These are phyloP conservation scores for Talaromyces verruculosus DNA, from an alignment of 2,329 filamentous ascomycete genomes.

Conservation along the genomic window DNA sequence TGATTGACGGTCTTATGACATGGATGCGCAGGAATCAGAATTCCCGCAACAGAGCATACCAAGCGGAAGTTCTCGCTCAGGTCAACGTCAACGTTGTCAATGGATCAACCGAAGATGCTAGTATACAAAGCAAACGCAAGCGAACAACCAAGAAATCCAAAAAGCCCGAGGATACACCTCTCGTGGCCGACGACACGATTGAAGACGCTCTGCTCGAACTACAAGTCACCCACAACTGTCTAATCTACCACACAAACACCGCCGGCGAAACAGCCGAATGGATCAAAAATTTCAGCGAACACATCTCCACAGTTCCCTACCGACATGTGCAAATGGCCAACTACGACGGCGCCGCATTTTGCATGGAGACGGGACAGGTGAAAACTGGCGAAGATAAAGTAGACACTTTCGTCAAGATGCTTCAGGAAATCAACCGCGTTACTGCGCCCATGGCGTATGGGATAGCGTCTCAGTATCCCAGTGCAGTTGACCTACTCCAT, in stretches of 20 bases:
- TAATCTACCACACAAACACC: conserved; percentile 68
- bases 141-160: conserved; percentile 31
- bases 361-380: conserved; percentile 77
- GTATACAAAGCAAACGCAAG: conserved; percentile 27
- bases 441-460: conserved; percentile 72
- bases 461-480: conserved; percentile 61
- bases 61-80: conserved; percentile 60
- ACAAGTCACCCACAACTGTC: conserved; percentile 64
- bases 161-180: conserved; percentile 46
- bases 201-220: conserved; percentile 70
- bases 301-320: conserved; percentile 75
- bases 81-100: conserved; percentile 41
- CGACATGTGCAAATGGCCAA: conserved; percentile 51
- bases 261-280: conserved; percentile 68
- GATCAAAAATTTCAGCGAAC: conserved; percentile 72
- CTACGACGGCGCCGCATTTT: conserved; percentile 60
- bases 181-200: conserved; percentile 66
- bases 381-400: conserved; percentile 63
- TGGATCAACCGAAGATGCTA: conserved; percentile 32
- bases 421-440: conserved; percentile 71
- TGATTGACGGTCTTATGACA: conserved; percentile 66
- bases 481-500: conserved; percentile 57
- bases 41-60: conserved; percentile 66
- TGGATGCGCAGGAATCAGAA: conserved; percentile 71
- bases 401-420: conserved; percentile 72